Base-by-base conservation (phyloP, 495 filamentous ascomycete species). In the Xylona heveae region DNA sequence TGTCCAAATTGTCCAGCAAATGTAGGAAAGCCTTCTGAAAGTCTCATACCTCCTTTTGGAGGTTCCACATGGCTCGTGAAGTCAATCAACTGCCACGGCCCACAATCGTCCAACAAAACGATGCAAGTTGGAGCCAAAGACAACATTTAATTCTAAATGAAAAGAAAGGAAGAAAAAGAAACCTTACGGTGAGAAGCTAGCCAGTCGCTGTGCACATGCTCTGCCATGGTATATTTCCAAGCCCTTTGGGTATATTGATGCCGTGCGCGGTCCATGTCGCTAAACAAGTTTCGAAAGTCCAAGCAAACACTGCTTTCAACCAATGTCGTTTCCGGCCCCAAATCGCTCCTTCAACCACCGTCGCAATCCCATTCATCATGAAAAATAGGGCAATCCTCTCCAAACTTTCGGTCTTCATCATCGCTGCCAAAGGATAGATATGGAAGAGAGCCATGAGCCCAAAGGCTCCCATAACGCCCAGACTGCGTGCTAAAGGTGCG, bases 241-340 rank as follows among this genome's bases (percentile, higher is more conserved):
- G 14, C 3, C 51, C 49, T 30, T 46, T 37, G n/a, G 51, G 45
- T 15, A 54, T 42, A 19, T 42, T 33, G 28, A 50, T 19, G 1
- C 41, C 49, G 26, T 25, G 26, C 8, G 44, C 48, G 6, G 38
- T 36, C 51, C 51, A 55, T 7, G 35, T 49, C 5, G 51, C 45
- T 10, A 55, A 24, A 9, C 33, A 33, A 12, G 41, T 45, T 38
- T 55, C 45, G 31, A 51, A 44, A 19, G 24, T 29, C 51, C 51
- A 55, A 4, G 49, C 46, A 21, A 48, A 16, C n/a, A 30, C 25
- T 10, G 44, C 32, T 33, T 46, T 46, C 9, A 39, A 9, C 46
- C 45, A 51, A 22, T 51, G 44, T 28, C 35, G 48, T 35, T 42
- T 42, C 26, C 39, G 40, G n/a, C 51, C 51, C 51, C 51, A 55